Base-by-base conservation (phyloP, 73 alveolate genomes). In the Paramecium sexaurelia region DNA sequence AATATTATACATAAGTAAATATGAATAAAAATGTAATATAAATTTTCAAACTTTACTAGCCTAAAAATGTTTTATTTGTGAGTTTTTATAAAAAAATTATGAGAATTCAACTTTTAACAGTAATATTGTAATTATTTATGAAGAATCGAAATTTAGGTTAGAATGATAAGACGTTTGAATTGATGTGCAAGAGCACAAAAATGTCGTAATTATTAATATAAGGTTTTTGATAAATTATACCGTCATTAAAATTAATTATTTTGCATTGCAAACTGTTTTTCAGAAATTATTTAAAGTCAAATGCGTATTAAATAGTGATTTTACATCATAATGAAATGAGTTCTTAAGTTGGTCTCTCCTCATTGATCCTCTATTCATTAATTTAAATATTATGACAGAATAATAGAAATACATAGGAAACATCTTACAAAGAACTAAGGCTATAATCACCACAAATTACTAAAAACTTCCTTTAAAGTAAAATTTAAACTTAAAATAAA, bases 141-240 rank as follows among this genome's bases (percentile, higher is more conserved):
- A 51, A 51, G 67, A 20, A 17, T 15, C 17, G 32, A 17, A 51
- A 15, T 51, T 51, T 51, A n/a, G 19, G 22, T 51, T 8, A 7
- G 67, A 51, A 17, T n/a, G 67, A 51, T 51, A 51, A 51, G 67
- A 51, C 67, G 67, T 51, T 51, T 10, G 15, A 61, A 10, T 61
- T 61, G 43, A 61, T 61, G 83, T 61, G 83, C 83, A 61, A 29
- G 83, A 61, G 45, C 83, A 61, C 83, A 61, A 61, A 61, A 61
- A 61, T 61, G 83, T 61, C 83, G 83, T 61, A 61, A 61, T 61
- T 13, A 26, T 29, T 29, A 61, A 61, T 61, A 61, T 61, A 61
- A 29, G 39, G 83, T 61, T 29, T 11, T 29, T 8, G 19, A 32
- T 26, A 3, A 51, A 61, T 61, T 61, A 61, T 61, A 61, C 26